Percentiles rank a stretch among this genome's conserved stretches.
Conservation (phyloP, 495 filamentous ascomycete species). For the Neurospora sp. region DNA sequence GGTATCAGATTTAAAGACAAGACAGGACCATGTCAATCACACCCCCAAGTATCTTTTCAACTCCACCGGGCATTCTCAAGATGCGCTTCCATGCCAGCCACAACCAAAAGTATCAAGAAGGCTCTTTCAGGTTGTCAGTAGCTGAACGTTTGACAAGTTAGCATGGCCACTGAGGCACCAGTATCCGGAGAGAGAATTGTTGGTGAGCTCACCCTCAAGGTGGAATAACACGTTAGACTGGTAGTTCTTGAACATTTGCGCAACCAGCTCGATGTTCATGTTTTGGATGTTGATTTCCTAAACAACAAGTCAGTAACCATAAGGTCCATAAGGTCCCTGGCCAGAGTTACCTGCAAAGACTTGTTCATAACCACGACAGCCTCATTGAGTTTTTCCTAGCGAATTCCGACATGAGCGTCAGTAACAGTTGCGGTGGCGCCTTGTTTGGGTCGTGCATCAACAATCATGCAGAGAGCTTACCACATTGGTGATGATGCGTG, state of each 20-base stretch:
- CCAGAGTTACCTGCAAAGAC: conserved; percentile 58
- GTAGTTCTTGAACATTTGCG: conserved; percentile 99
- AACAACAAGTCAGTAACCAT: background rate
- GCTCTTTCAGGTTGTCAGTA: conserved; percentile 73
- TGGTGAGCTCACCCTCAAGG: conserved; percentile 62
- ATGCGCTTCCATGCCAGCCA: no score
- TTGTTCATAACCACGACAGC: conserved; percentile 87
- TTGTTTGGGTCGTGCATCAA: conserved; percentile 4
- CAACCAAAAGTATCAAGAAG: no score
- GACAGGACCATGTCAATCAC: no score
- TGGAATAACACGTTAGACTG: conserved; percentile 97
- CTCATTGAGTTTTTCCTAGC: conserved; percentile 94
- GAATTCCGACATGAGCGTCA: background rate
- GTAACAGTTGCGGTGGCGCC: background rate
- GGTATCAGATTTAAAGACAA: no score
- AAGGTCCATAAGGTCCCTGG: no score
- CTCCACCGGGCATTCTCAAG: no score
- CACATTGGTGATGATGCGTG: conserved; percentile 94
- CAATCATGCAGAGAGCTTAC: conserved; percentile 41
- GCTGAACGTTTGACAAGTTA: conserved; percentile 35
- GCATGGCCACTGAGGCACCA: background rate
- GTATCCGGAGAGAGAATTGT: background rate
- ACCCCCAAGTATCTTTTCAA: no score
- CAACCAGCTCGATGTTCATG: conserved; percentile 95
- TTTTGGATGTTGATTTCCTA: conserved; percentile 97